These are phyloP conservation scores for Patellaria atrata DNA, from an alignment of 495 filamentous ascomycete species.

Conservation along the genomic window DNA sequence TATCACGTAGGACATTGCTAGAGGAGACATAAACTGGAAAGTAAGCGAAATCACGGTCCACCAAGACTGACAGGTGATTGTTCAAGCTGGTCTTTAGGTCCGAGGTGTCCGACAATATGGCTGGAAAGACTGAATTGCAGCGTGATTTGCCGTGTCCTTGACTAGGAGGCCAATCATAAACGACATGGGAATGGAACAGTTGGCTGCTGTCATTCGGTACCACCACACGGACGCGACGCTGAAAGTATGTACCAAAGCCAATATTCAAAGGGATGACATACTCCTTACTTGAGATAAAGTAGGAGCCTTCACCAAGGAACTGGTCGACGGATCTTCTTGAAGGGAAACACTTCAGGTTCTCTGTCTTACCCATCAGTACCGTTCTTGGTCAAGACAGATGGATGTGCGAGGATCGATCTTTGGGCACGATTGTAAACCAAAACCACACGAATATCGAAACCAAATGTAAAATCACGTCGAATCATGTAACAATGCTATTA, in stretches of 20 bases:
- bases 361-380: too few species aligned
- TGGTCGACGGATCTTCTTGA: too few species aligned
- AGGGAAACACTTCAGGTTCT: too few species aligned
- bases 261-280: conserved; percentile 14
- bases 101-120: conserved; percentile 5
- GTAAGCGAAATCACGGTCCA: conserved; percentile 12
- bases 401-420: not conserved
- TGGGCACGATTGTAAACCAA: not conserved
- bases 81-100: conserved; percentile 10
- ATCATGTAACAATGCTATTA: not conserved
- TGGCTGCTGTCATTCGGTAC: conserved; percentile 1
- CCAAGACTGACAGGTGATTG: conserved; percentile 14
- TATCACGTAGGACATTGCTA: conserved; percentile 13
- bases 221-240: conserved; percentile 7
- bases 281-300: not conserved
- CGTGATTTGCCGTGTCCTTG: conserved; percentile 2
- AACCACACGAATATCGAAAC: not conserved
- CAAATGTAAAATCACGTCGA: not conserved
- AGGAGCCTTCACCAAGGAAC: conserved; percentile 3
- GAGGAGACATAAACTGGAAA: conserved; percentile 17
- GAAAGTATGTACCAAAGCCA: conserved; percentile 16
- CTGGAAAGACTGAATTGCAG: conserved; percentile 16
- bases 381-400: too few species aligned
- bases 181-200: conserved; percentile 15
- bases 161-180: conserved; percentile 19